phyloP scores from a whole-genome alignment of 2,329 filamentous ascomycete species.

The Conoideocrella luteorostrata region DNA sequence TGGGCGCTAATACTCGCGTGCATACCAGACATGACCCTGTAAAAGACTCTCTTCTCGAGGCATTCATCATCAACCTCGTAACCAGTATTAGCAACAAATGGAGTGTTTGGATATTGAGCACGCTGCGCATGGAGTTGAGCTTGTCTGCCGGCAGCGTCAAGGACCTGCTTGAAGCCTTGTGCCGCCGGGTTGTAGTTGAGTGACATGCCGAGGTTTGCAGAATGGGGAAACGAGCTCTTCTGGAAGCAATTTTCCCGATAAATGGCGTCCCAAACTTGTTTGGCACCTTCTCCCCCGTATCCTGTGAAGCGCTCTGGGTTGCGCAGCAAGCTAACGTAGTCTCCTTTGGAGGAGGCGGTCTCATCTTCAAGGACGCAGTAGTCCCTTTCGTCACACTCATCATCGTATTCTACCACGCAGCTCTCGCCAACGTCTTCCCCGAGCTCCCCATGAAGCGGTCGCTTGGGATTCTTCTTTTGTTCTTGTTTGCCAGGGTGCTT shows the following conservation, averaged over 20 bases:
- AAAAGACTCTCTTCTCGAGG: constrained; percentile 97
- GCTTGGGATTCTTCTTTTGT: constrained; percentile 62
- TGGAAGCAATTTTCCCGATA: constrained; percentile 97
- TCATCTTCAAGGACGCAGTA: constrained; percentile 97
- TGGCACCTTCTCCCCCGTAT: constrained; percentile 76
- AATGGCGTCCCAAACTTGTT: constrained; percentile 93
- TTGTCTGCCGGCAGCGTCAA: constrained; percentile 53
- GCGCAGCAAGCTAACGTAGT: constrained; percentile 89
- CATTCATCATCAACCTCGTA: constrained; percentile 85
- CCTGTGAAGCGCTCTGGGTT: constrained; percentile 96
- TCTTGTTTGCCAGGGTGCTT: constrained; percentile 73
- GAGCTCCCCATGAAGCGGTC: constrained; percentile 73
- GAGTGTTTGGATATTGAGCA: constrained; percentile 40
- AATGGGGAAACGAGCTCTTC: constrained; percentile 55
- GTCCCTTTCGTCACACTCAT: constrained; percentile 93
- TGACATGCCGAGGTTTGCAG: constrained; percentile 46
- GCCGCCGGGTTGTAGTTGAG: constrained; percentile 46
- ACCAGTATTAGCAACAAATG: constrained; percentile 55
- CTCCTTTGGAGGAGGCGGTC: constrained; percentile 75
- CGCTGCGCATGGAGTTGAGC: constrained; percentile 51
- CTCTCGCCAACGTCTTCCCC: constrained; percentile 88
- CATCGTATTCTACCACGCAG: constrained; percentile 95
- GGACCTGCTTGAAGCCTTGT: constrained; percentile 54
- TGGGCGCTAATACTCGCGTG: constrained; percentile 96
- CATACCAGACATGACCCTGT: constrained; percentile 93